phyloP scores from a whole-genome alignment of 2,329 filamentous ascomycete species.

The Fusarium secorum region DNA sequence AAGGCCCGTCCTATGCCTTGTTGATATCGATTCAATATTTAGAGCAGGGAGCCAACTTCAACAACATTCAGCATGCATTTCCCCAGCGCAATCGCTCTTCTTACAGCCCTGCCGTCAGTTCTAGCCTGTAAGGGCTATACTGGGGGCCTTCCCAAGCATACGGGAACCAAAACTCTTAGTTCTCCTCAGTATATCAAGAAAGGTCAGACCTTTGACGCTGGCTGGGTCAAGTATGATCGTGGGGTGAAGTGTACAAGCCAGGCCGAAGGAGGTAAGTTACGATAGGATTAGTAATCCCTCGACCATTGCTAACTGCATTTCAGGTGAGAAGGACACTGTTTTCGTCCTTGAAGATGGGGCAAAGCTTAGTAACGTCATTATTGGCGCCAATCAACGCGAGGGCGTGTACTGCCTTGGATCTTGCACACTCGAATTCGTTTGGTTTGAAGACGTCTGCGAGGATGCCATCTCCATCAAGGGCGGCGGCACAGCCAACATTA shows the following conservation, averaged over 20 bases:
- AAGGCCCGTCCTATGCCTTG: neutral
- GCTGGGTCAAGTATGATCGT: constrained; percentile 51
- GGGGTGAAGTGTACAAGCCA: constrained; percentile 53
- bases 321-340: constrained; percentile 47
- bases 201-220: constrained; percentile 44
- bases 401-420: constrained; percentile 56
- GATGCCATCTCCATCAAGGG: constrained; percentile 33
- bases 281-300: accelerated
- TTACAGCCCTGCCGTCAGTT: constrained; percentile 41
- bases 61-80: neutral
- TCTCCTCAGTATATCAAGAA: constrained; percentile 43
- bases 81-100: constrained; percentile 21
- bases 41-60: accelerated
- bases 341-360: constrained; percentile 53
- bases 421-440: constrained; percentile 56
- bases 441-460: constrained; percentile 59
- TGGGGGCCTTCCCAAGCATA: constrained; percentile 44
- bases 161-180: constrained; percentile 40
- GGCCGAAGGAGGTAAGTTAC: constrained; percentile 51
- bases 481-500: constrained; percentile 49
- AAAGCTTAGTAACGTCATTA: constrained; percentile 56
- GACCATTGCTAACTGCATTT: neutral
- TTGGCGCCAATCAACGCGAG: constrained; percentile 55
- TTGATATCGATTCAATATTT: accelerated
- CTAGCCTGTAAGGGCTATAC: constrained; percentile 42